Percentiles rank a stretch among this genome's conserved stretches.
Evolutionary conservation across 2,329 filamentous ascomycete genomes (phyloP).

Genomic region (Elsinoe arachidis): DNA sequence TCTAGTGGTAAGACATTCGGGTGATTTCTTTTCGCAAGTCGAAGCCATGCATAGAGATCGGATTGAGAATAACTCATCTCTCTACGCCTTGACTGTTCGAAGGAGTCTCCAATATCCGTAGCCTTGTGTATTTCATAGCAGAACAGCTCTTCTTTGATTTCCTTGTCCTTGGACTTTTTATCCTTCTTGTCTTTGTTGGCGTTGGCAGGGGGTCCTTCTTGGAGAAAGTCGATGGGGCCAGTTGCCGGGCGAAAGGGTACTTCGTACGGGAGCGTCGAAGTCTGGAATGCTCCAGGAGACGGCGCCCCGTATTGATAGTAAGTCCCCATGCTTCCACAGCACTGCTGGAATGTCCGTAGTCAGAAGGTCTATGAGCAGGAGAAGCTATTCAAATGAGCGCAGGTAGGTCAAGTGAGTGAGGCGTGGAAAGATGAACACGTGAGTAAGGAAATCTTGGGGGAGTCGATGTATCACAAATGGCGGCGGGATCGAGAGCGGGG

Average conservation of each 20-base stretch:
- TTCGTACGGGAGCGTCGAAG: not conserved
- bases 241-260: not conserved
- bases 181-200: slow-evolving; percentile 14
- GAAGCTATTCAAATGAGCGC: not conserved
- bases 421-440: not conserved
- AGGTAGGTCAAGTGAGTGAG: not conserved
- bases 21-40: not conserved
- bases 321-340: not conserved
- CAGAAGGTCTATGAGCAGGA: not conserved
- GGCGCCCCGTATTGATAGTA: not conserved
- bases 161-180: slow-evolving; percentile 9
- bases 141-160: not conserved
- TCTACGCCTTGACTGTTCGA: not conserved
- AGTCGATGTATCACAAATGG: not conserved
- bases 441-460: not conserved
- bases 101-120: not conserved
- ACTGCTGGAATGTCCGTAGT: not conserved
- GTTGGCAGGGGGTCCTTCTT: no score
- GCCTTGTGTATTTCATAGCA: not conserved
- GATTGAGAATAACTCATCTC: not conserved
- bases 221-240: not conserved
- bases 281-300: not conserved
- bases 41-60: not conserved
- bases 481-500: not conserved
- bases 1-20: not conserved